phyloP scores from a whole-genome alignment of 1,139 yeast species.

The Geotrichum citri-aurantii region DNA sequence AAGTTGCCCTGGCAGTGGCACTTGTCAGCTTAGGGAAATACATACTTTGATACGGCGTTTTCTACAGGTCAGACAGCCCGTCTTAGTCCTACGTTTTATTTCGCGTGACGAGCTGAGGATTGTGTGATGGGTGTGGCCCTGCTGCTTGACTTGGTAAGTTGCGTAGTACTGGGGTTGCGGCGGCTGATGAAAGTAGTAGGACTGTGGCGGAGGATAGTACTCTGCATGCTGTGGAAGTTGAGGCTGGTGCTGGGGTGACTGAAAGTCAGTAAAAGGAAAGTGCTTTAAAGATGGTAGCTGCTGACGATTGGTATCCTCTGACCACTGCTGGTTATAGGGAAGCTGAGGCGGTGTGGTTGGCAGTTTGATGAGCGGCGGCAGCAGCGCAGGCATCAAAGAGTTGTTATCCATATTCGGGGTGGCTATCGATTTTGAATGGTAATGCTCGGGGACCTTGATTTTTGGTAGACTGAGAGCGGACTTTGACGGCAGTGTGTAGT shows the following conservation, averaged over 20 bases:
- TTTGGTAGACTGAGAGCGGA: background rate
- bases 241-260: background rate
- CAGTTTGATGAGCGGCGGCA: background rate
- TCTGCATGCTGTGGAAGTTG: background rate
- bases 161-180: background rate
- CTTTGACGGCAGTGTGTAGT: background rate
- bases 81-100: constrained; percentile 49
- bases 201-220: constrained; percentile 1
- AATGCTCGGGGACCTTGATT: background rate
- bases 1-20: no score
- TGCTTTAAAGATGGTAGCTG: background rate
- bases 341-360: background rate
- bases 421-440: background rate
- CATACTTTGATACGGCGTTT: constrained; percentile 49
- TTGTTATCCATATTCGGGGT: background rate
- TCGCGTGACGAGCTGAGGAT: constrained; percentile 20
- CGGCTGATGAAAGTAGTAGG: background rate
- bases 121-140: constrained; percentile 1
- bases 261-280: background rate
- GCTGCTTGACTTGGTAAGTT: background rate
- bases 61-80: constrained; percentile 73
- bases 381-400: background rate
- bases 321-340: background rate
- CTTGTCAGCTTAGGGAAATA: background rate
- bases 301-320: background rate